Base-by-base conservation (phyloP, 192 early-diverging fungal species). In the Spizellomyces sp. region DNA sequence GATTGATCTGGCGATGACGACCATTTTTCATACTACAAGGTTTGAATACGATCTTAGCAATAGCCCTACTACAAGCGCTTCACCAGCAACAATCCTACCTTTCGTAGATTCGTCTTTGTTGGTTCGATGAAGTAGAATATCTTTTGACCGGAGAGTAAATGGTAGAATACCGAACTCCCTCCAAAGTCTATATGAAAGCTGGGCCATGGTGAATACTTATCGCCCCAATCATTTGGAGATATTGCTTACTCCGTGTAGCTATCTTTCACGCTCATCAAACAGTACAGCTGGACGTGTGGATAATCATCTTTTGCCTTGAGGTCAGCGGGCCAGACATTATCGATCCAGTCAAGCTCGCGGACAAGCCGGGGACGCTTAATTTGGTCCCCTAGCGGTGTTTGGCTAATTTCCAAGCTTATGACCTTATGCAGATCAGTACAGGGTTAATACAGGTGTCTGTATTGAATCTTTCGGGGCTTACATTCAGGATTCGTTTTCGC, bases 211-310 rank as follows among this genome's bases (percentile, higher is more conserved):
- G 52, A 22, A 43, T 57, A 22, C 0, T 14, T 62, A 45, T 22
- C 12, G 57, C 5, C 6, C 14, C 4, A 73, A 17, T 45, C n/a
- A 55, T 72, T n/a, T 6, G 7, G 0, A 19, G 55, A 19, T 10
- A 8, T 50, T 15, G 43, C 70, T 61, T 66, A 95, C 75, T 96
- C 95, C 19, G 95, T 95, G 74, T 92, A 96, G 19, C 92, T 90
- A 59, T 95, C 90, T 72, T 90, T 85, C n/a, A 94, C 91, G 47
- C 92, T 90, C 95, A 97, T 95, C 63, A 95, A 76, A 69, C 95
- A 97, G 73, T 97, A 95, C 8, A 95, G 82, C 72, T 95, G 93
- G 0, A 95, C 93, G 58, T 88, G 87, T 8, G 95, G 95, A 70
- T 90, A 94, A 75, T 91, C 90, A 36, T 63, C 62, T 43, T 77